Base-by-base conservation (phyloP, 139 green algal species). In the Chlorella vulgaris region DNA sequence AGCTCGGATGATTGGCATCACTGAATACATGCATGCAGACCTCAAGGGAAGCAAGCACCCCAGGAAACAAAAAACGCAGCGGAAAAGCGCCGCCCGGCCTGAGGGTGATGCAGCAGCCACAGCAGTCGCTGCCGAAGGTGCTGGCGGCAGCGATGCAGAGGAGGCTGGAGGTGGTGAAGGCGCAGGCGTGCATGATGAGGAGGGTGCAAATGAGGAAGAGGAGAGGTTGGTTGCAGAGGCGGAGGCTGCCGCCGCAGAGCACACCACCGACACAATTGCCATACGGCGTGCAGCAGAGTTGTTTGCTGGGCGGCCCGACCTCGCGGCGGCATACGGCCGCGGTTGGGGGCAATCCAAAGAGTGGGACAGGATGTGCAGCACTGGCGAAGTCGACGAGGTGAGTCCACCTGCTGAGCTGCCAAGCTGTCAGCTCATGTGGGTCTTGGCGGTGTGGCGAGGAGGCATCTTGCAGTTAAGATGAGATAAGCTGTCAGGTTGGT, bases 11-110 rank as follows among this genome's bases (percentile, higher is more conserved):
- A 29, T 78, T 28, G 60, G 51, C 61, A 83, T 53, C 62, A 63
- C 66, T 7, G 55, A 82, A 3, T 68, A 76, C 29, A 42, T 62
- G 4, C 33, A 83, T 18, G 22, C 70, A 15, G 40, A 82, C 39
- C 38, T 86, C 15, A 69, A 74, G 33, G 68, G 81, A 39, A 86
- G 69, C 70, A 67, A 47, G 58, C 61, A 86, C 39, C 29, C 19
- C 28, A 35, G 28, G 29, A 19, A 22, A 51, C 50, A 28, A 40
- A 53, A 40, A 39, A 21, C 38, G 2, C 15, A 42, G 39, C 26
- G 10, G 39, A 31, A 15, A 40, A 42, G n/a, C 3, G 66, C 36
- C 2, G 38, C 38, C 21, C 6, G 29, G 7, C 2, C 2, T 22
- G 74, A 28, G 15, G 69, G 69, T 15, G 69, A 7, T 4, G 42